Evolutionary conservation across 164 flowering plant species (phyloP), one percentile per base, ranked within the genome.

Genomic region (Magnolia kwangsiensis): DNA sequence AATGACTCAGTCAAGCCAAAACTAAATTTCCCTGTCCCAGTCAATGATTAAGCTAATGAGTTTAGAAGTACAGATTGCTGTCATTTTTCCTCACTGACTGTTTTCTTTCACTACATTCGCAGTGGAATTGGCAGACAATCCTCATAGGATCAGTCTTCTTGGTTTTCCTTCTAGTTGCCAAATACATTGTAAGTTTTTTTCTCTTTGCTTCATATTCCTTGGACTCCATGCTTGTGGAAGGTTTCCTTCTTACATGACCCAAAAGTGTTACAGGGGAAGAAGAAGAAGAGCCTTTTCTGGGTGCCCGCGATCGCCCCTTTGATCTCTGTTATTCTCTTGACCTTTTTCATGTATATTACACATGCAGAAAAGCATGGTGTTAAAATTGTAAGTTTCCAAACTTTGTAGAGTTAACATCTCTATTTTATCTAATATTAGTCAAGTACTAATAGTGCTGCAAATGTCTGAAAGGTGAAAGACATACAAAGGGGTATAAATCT

Each of bases 81-180:
- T 55, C 61, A 3, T 55, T 16, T 55, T 55, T 55, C 29, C 50
- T 19, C 11, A 29, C 16, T 68, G 45, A 68, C 50, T 68, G 50
- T 68, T 68, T 16, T 6, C n/a, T 68, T 8, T 67, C 18, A 67
- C 7, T 18, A 16, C 51, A 37, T 75, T 85, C 87, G 84, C 91
- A 96, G 99, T 94, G 98, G 99, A 94, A 94, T 83, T 90, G 95
- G 99, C 94, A 89, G 86, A 94, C 98, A 14, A 88, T 96, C 77
- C 67, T 91, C 64, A 92, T 94, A n/a, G 97, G 92, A 76, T 83
- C 85, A 50, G 27, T 77, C 19, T 96, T 96, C 81, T 78, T 94
- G 73, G 78, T 78, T 64, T 92, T 96, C 86, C 95, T 96, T 77
- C 86, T 91, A 16, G 13, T 80, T 45, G 88, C 98, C 7, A 96